A percentile compares a stretch with the other conserved stretches of the same genome.
These are phyloP conservation scores for Bjerkandera adusta DNA, from an alignment of 1,284 basidiomycete species.

Conservation along the genomic window DNA sequence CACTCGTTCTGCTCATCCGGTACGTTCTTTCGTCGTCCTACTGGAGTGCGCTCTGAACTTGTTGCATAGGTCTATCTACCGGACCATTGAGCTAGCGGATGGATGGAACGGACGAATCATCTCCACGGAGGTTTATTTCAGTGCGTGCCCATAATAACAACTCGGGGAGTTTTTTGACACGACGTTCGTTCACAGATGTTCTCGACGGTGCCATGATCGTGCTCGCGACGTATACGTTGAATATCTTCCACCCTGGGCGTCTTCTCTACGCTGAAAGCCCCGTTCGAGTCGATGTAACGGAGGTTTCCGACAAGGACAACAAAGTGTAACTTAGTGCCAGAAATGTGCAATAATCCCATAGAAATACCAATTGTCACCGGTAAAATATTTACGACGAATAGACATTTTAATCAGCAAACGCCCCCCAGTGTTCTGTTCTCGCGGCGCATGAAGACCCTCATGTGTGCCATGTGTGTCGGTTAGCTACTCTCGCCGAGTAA, in stretches of 20 bases:
- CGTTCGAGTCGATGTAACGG: too few relatives aligned
- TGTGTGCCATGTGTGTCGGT: too few relatives aligned
- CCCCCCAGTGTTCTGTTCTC: too few relatives aligned
- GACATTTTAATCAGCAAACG: too few relatives aligned
- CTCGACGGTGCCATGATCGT: conserved; percentile 62
- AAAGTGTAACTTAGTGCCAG: too few relatives aligned
- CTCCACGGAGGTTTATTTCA: conserved; percentile 49
- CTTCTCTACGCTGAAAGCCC: too few relatives aligned
- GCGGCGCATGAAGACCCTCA: too few relatives aligned
- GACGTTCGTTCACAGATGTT: conserved; percentile 35
- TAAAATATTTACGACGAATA: too few relatives aligned
- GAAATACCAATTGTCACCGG: too few relatives aligned
- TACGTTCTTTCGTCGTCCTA: conserved; percentile 14
- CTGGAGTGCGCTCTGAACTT: background rate
- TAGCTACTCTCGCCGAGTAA: too few relatives aligned
- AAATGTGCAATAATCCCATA: too few relatives aligned
- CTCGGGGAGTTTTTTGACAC: background rate
- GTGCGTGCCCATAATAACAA: conserved; percentile 28
- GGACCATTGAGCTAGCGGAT: conserved; percentile 46
- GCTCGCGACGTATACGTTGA: conserved; percentile 53
- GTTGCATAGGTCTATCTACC: conserved; percentile 36
- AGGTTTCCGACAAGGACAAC: too few relatives aligned
- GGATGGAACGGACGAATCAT: conserved; percentile 54
- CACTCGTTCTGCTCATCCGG: conserved; percentile 36
- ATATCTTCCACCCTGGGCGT: conserved; percentile 52